These are phyloP conservation scores for Phytophthora meadii DNA, from an alignment of 352 stramenopile genomes.

Conservation along the genomic window DNA sequence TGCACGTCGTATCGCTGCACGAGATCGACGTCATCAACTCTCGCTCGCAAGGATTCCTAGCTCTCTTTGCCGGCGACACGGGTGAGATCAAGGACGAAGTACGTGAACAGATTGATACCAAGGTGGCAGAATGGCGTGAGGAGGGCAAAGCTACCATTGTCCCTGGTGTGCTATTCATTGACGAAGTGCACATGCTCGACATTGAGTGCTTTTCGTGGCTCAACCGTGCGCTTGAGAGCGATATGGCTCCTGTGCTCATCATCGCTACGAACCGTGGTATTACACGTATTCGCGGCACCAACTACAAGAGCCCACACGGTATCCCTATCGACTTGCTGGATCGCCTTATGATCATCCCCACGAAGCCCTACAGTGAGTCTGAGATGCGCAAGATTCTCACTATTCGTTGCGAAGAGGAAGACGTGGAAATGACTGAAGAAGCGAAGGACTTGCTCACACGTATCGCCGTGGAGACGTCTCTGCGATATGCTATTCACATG, in stretches of 20 bases:
- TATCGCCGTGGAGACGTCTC: slow-evolving; percentile 98
- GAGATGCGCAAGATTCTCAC: slow-evolving; percentile 98
- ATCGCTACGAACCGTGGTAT: slow-evolving; percentile 99
- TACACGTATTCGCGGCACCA: slow-evolving; percentile 98
- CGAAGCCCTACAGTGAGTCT: slow-evolving; percentile 94
- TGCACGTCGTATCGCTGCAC: slow-evolving; percentile 98
- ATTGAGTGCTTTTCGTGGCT: slow-evolving; percentile 99
- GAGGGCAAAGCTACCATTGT: slow-evolving; percentile 98
- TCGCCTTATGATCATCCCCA: slow-evolving; percentile 99
- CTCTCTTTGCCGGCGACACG: slow-evolving; percentile 99
- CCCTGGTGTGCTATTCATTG: slow-evolving; percentile 99
- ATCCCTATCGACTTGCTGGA: slow-evolving; percentile 99
- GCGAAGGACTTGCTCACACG: slow-evolving; percentile 97
- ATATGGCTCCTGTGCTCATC: slow-evolving; percentile 98
- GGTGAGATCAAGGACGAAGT: slow-evolving; percentile 99
- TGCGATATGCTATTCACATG: slow-evolving; percentile 99
- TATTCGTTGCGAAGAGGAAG: slow-evolving; percentile 98
- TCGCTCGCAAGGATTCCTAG: slow-evolving; percentile 98
- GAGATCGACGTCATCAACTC: slow-evolving; percentile 99
- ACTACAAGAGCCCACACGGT: slow-evolving; percentile 98
- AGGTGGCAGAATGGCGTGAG: slow-evolving; percentile 96
- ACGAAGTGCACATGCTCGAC: slow-evolving; percentile 99
- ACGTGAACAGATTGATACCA: slow-evolving; percentile 98
- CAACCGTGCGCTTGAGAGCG: slow-evolving; percentile 97
- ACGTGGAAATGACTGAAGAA: slow-evolving; percentile 98